These are phyloP conservation scores for Ustulina deusta DNA, from an alignment of 2,329 filamentous ascomycete species.

Conservation along the genomic window DNA sequence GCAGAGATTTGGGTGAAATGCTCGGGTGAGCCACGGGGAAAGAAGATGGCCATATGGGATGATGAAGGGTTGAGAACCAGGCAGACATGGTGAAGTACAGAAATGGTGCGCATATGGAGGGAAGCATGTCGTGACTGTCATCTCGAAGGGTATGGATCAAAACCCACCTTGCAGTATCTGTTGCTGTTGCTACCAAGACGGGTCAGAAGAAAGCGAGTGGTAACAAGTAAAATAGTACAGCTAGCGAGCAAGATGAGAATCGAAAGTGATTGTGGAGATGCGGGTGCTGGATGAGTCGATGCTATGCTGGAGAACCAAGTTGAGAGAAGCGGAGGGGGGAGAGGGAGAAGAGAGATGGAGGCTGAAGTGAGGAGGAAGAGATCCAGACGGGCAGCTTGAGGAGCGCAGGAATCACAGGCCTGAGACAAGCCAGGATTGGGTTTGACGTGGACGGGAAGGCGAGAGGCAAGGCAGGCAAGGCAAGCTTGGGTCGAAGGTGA, in stretches of 20 bases:
- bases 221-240: constrained; percentile 69
- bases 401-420: constrained; percentile 24
- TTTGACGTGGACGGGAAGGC: constrained; percentile 22
- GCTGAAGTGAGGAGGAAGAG: constrained; percentile 26
- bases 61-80: not conserved
- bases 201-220: constrained; percentile 63
- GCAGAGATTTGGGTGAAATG: not conserved
- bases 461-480: constrained; percentile 16
- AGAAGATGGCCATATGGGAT: not conserved
- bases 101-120: not conserved
- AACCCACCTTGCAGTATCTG: constrained; percentile 37
- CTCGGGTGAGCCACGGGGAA: too few species aligned
- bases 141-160: not conserved
- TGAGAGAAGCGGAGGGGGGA: constrained; percentile 38
- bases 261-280: constrained; percentile 59
- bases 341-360: constrained; percentile 40
- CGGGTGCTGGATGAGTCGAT: constrained; percentile 58
- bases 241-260: constrained; percentile 69
- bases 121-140: not conserved
- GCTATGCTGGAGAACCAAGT: constrained; percentile 57
- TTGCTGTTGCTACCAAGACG: constrained; percentile 59
- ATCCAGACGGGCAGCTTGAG: constrained; percentile 1
- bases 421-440: constrained; percentile 6
- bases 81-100: not conserved
- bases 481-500: not conserved